phyloP scores from a whole-genome alignment of 306 rosid genomes.

The Cicer chorassanicum region DNA sequence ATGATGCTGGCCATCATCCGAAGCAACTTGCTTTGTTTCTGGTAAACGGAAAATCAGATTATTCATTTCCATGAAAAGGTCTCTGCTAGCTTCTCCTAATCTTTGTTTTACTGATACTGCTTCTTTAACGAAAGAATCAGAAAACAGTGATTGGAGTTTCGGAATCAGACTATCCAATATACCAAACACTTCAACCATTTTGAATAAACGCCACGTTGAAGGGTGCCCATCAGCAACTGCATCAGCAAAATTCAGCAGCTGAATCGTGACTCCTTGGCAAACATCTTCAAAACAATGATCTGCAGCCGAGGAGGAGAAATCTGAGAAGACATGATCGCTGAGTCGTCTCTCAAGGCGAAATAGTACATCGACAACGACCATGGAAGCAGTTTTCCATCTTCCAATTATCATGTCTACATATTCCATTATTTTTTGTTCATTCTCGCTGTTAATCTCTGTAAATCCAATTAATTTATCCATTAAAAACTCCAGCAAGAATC shows the following conservation, averaged over 20 bases:
- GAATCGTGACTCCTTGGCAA: conserved; percentile 61
- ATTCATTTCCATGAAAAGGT: conserved; percentile 27
- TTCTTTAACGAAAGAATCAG: conserved; percentile 42
- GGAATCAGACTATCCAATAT: conserved; percentile 56
- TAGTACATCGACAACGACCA: neutral
- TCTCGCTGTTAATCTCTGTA: conserved; percentile 59
- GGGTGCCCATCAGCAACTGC: conserved; percentile 62
- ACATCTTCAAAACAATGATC: conserved; percentile 70
- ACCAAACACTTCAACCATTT: conserved; percentile 58
- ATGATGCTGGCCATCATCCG: neutral
- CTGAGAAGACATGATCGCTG: conserved; percentile 64
- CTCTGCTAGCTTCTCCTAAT: conserved; percentile 1
- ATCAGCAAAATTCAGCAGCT: conserved; percentile 65
- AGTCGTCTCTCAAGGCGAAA: conserved; percentile 67
- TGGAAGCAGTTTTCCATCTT: conserved; percentile 65
- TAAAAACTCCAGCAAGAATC: conserved; percentile 66
- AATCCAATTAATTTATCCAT: conserved; percentile 52
- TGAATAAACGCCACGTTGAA: conserved; percentile 56
- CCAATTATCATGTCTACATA: conserved; percentile 48
- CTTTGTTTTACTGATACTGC: neutral
- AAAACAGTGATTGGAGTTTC: conserved; percentile 50
- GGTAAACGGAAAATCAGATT: conserved; percentile 41
- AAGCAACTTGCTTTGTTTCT: neutral
- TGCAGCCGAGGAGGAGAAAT: conserved; percentile 63
- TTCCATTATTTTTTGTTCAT: conserved; percentile 27